Conservation (phyloP, 805 yeast genomes). For the Huiozyma naganishii region DNA sequence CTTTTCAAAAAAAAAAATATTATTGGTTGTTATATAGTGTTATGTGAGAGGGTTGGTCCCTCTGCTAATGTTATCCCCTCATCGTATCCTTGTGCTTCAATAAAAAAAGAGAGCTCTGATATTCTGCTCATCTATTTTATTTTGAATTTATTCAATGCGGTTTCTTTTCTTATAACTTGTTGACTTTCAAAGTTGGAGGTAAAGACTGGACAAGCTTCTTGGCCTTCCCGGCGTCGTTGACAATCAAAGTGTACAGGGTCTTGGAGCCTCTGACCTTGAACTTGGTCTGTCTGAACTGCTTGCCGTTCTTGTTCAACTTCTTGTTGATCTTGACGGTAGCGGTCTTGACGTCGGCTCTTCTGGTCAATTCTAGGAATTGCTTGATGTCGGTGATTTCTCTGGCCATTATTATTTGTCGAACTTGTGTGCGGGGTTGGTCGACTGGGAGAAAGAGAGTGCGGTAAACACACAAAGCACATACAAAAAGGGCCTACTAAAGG, state of each 20-base stretch:
- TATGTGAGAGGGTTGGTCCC: too few species aligned
- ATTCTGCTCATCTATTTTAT: neutral
- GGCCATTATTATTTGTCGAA: slow-evolving; percentile 23
- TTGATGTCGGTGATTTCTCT: slow-evolving; percentile 91
- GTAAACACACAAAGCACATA: neutral
- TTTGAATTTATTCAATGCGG: neutral
- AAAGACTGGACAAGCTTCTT: slow-evolving; percentile 94
- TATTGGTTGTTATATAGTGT: too few species aligned
- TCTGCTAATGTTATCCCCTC: neutral
- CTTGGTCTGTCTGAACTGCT: slow-evolving; percentile 86
- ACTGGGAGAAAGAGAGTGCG: neutral
- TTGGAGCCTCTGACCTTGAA: slow-evolving; percentile 97
- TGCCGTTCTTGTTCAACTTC: slow-evolving; percentile 71
- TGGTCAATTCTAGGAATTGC: slow-evolving; percentile 91
- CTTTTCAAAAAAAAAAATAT: too few species aligned
- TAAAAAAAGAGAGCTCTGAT: neutral
- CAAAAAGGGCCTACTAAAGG: too few species aligned
- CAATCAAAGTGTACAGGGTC: slow-evolving; percentile 89
- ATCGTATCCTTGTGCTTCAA: neutral
- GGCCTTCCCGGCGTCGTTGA: slow-evolving; percentile 93
- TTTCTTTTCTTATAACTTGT: slow-evolving; percentile 30
- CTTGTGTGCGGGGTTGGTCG: neutral
- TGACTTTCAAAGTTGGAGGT: slow-evolving; percentile 84
- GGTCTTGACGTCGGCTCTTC: slow-evolving; percentile 88
- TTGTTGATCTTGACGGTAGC: slow-evolving; percentile 93